phyloP scores from a whole-genome alignment of 768 basidiomycete species.

The Rhodotorula taiwanensis region DNA sequence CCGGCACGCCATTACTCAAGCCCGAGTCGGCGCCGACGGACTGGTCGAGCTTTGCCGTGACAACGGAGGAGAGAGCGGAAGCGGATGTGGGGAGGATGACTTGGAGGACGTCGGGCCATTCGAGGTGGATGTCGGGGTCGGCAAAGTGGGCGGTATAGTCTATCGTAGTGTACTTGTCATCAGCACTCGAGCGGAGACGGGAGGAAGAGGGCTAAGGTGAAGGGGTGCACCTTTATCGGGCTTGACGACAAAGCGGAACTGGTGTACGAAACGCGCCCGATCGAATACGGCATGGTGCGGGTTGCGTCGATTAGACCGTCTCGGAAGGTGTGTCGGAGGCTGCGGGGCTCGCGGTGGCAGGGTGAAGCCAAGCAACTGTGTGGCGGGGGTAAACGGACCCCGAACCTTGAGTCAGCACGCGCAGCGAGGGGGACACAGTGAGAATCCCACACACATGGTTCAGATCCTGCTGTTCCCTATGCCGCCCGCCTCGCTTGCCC shows the following conservation, averaged over 20 bases:
- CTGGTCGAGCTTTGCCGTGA: conserved; percentile 40
- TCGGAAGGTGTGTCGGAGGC: conserved; percentile 5
- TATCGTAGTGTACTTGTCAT: neutral
- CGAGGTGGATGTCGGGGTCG: conserved; percentile 86
- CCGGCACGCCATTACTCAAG: conserved; percentile 43
- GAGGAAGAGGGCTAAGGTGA: neutral
- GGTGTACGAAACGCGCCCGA: conserved; percentile 26
- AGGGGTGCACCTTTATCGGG: conserved; percentile 21
- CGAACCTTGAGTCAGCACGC: too few species aligned
- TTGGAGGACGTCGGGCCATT: conserved; percentile 68
- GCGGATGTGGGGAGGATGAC: conserved; percentile 75
- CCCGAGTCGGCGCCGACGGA: conserved; percentile 9
- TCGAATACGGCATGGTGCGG: neutral
- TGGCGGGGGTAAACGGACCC: neutral
- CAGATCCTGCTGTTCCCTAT: conserved; percentile 6
- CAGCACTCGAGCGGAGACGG: neutral
- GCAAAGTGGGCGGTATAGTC: conserved; percentile 85
- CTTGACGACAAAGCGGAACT: conserved; percentile 31
- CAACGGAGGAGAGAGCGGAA: conserved; percentile 63
- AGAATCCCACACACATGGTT: conserved; percentile 20
- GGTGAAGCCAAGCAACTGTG: conserved; percentile 84
- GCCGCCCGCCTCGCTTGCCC: neutral
- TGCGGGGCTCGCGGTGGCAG: conserved; percentile 73
- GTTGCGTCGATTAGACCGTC: conserved; percentile 64
- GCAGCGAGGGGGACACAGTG: too few species aligned